Conservation (phyloP, 163 green algal species). For the Trebouxiophyceae sp. region DNA sequence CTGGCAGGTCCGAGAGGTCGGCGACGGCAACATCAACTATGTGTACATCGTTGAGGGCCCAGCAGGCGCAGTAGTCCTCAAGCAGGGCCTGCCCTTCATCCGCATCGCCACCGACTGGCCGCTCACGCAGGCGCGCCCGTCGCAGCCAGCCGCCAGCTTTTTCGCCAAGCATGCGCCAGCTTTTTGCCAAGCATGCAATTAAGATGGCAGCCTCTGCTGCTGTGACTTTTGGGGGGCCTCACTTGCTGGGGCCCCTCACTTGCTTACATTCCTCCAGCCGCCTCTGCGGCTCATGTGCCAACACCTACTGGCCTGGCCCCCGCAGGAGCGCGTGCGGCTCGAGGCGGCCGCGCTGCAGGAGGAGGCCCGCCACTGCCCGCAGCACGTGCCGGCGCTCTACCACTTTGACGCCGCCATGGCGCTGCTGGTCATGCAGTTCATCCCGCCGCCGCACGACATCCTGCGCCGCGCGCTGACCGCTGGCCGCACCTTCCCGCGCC, state of each 20-base stretch:
- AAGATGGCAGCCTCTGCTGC: too few species aligned
- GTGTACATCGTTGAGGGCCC: conserved; percentile 90
- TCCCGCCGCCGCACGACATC: conserved; percentile 78
- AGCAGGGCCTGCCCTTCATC: conserved; percentile 92
- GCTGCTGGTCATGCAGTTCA: conserved; percentile 80
- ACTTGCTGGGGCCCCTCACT: too few species aligned
- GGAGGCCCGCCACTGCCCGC: conserved; percentile 49
- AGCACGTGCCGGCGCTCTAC: conserved; percentile 79
- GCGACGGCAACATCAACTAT: conserved; percentile 99
- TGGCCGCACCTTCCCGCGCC: conserved; percentile 59
- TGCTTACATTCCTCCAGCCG: too few species aligned
- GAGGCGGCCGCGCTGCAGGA: conserved; percentile 63
- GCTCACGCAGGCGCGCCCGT: conserved; percentile 72
- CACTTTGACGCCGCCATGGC: conserved; percentile 51
- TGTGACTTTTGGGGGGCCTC: too few species aligned
- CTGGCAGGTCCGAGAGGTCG: conserved; percentile 61
- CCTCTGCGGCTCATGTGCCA: too few species aligned
- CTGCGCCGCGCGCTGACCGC: conserved; percentile 36
- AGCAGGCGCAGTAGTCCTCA: conserved; percentile 68
- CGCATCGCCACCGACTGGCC: conserved; percentile 90
- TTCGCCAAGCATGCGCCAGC: too few species aligned
- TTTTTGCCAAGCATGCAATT: too few species aligned
- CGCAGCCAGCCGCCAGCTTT: too few species aligned
- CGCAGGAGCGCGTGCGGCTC: conserved; percentile 63
- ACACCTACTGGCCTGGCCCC: neutral